Conservation (phyloP, 257 asterid genomes). For the Coffea eugenioides region DNA sequence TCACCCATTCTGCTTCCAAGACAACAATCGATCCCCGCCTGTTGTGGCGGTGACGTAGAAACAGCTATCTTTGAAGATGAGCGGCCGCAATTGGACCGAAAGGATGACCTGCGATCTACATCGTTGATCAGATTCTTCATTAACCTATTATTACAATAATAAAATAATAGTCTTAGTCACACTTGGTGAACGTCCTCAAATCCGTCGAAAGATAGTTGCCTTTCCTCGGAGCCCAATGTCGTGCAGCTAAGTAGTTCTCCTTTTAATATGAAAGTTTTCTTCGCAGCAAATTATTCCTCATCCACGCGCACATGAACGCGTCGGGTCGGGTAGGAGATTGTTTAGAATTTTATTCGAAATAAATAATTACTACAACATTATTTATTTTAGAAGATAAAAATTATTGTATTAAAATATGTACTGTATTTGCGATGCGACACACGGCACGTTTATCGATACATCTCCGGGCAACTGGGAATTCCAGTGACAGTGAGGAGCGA, state of each 20-base stretch:
- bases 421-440: no score
- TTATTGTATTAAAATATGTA: no score
- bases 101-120: neutral
- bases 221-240: conserved; percentile 11
- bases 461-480: no score
- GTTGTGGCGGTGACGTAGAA: conserved; percentile 29
- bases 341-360: no score
- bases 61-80: neutral
- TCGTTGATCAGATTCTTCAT: conserved; percentile 14
- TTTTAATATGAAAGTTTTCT: neutral
- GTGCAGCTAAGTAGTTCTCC: neutral
- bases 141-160: neutral
- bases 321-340: no score
- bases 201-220: conserved; percentile 7
- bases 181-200: conserved; percentile 27
- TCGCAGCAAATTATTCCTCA: neutral
- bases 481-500: no score
- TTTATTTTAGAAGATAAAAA: no score
- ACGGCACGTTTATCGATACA: no score
- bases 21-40: conserved; percentile 6
- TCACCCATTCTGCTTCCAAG: no score
- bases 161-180: no score
- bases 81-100: neutral
- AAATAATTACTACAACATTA: no score
- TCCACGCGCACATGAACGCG: neutral